Conservation (phyloP, 176 grass and related monocot species). For the Bothriochloa decipiens region DNA sequence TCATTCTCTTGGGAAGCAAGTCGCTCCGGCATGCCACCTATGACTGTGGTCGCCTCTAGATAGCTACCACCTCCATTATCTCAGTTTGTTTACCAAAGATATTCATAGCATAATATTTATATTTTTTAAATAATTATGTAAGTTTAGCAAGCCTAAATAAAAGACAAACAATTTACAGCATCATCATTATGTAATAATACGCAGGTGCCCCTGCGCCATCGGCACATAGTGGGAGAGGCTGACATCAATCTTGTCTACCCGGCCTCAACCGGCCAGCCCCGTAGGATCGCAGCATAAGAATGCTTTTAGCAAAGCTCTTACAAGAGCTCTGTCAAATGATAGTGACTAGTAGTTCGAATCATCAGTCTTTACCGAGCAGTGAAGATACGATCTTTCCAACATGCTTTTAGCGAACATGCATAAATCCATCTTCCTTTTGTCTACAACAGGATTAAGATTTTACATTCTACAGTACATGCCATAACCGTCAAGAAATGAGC, state of each 20-base stretch:
- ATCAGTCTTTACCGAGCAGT: too few species aligned
- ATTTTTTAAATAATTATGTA: neutral
- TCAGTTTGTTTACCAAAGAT: neutral
- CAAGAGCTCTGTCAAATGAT: too few species aligned
- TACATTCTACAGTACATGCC: neutral
- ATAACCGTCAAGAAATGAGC: neutral
- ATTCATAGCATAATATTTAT: neutral
- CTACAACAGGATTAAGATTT: neutral
- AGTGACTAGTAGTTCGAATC: too few species aligned
- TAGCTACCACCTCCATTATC: neutral
- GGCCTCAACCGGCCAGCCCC: too few species aligned
- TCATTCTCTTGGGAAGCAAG: constrained; percentile 40
- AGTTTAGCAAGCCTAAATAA: neutral
- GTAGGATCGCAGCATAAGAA: too few species aligned
- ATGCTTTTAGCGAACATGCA: neutral
- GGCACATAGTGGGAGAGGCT: too few species aligned
- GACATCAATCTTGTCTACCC: too few species aligned
- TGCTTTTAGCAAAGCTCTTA: too few species aligned
- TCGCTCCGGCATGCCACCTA: constrained; percentile 38
- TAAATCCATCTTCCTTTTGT: neutral
- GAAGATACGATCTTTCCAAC: too few species aligned
- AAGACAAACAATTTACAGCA: too few species aligned
- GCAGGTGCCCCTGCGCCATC: too few species aligned
- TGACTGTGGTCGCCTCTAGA: constrained; percentile 54
- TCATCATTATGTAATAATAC: too few species aligned